Base-by-base conservation (phyloP, 1,284 basidiomycete genomes). In the Marasmius oreades region DNA sequence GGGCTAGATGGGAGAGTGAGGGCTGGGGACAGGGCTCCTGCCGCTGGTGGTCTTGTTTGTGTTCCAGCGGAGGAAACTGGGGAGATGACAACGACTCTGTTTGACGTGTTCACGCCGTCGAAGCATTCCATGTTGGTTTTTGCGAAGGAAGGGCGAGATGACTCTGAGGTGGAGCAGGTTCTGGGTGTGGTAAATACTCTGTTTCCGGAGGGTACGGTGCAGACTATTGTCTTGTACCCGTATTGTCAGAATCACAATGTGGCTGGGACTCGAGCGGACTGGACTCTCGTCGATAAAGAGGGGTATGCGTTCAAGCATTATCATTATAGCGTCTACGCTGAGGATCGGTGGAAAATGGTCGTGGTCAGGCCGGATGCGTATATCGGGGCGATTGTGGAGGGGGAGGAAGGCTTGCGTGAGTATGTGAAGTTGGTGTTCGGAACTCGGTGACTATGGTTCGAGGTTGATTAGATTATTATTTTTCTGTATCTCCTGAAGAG, bases 51-150 rank as follows among this genome's bases (percentile, higher is more conserved):
- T 10, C 46, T 65, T 14, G 8, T 60, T 4, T 11, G 26, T 26
- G n/a, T 42, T 16, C n/a, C n/a, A n/a, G n/a, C n/a, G n/a, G 20
- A n/a, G 7, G 7, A 22, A 16, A 1, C 6, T 37, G 48, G 20
- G 34, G 45, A 8, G 4, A 34, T n/a, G 52, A n/a, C n/a, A n/a
- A 53, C 52, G 14, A 51, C 24, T 23, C 45, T 70, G 10, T 70
- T 68, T 12, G 64, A 65, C 16, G 20, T 69, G 10, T 67, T 70
- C 34, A 47, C 52, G 11, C 34, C 63, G 3, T 45, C 31, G 5
- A 43, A 59, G n/a, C 68, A 70, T 39, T 68, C 67, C 0, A 62
- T 65, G 20, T 57, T 70, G 5, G 55, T 66, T 31, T 67, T 71
- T 52, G 24, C 33, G 7, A 33, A 20, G n/a, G 52, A 48, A 20